Evolutionary conservation across 192 early-diverging fungal genomes (phyloP), one percentile per base, ranked within the genome.

Genomic region (Powellomyces hirtus): DNA sequence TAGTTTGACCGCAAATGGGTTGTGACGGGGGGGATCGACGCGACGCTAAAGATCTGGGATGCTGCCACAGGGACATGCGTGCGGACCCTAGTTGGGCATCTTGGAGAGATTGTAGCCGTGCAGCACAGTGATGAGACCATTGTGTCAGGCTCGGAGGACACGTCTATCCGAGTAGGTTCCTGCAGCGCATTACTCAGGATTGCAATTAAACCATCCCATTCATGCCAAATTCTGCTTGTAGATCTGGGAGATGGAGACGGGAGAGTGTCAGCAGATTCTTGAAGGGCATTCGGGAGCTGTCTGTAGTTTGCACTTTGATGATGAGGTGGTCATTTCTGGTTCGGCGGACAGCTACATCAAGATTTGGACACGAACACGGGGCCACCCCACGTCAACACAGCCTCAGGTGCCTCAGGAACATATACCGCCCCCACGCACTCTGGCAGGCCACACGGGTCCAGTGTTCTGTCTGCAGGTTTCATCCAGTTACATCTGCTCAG

Each of bases 311-410:
- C 51, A 76, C 30, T 64, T 76, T 26, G 34, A 58, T 37, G 62
- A 42, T 29, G 13, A 70, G 2, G 38, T 30, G 1, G 64, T 83
- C 24, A 51, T 78, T 14, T 75, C 75, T 13, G 81, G 81, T 4
- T 83, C 81, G 10, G 75, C 67, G n/a, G 81, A 83, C 57, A 26
- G 64, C 40, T 60, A 68, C n/a, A 74, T 83, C 65, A 45, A 68
- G 42, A 60, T 77, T 14, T 77, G 75, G 75, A 16, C 53, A 31
- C 53, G 53, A 29, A 2, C 46, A 49, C 46, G n/a, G 58, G 34
- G 24, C 24, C 24, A 14, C 5, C 30, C 45, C 38, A 38, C 14
- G 8, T 13, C 26, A 27, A 37, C 8, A 62, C 4, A 11, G 18
- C 26, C 5, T 36, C 35, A 29, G 24, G 11, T 34, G 13, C 58